These are phyloP conservation scores for Ogataea neopini DNA, from an alignment of 805 yeast genomes.

Conservation along the genomic window DNA sequence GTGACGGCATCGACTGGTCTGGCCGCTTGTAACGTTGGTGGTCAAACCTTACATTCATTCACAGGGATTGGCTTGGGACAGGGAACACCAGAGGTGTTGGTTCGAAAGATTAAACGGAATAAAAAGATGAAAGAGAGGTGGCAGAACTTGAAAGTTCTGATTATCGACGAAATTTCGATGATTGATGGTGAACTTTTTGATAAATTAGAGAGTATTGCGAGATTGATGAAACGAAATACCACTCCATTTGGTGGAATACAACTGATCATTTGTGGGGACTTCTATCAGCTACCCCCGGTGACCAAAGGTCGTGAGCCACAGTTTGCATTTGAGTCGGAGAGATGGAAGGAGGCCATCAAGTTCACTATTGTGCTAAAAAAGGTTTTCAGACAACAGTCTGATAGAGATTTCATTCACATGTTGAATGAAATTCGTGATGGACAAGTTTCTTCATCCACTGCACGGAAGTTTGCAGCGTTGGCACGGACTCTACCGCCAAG, in stretches of 20 bases:
- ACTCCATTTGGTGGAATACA: conserved; percentile 82
- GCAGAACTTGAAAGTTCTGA: conserved; percentile 56
- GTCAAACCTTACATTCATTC: conserved; percentile 73
- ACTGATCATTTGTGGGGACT: conserved; percentile 75
- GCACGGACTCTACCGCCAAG: conserved; percentile 49
- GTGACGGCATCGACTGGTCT: conserved; percentile 85
- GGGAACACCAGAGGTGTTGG: conserved; percentile 47
- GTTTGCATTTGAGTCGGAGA: conserved; percentile 65
- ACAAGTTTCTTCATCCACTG: conserved; percentile 47
- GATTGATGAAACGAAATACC: conserved; percentile 42
- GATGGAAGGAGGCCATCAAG: conserved; percentile 62
- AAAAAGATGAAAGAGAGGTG: conserved; percentile 54
- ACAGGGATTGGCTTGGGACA: conserved; percentile 77
- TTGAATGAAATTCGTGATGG: conserved; percentile 75
- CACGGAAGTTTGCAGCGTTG: conserved; percentile 50
- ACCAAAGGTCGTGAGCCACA: conserved; percentile 35
- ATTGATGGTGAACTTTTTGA: conserved; percentile 68
- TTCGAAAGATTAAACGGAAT: conserved; percentile 54
- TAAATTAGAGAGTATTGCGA: conserved; percentile 62
- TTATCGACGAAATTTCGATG: conserved; percentile 82
- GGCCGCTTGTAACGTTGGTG: conserved; percentile 82
- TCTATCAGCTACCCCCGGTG: conserved; percentile 81
- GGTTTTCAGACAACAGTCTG: conserved; percentile 79
- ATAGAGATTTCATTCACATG: conserved; percentile 68
- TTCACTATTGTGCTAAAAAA: conserved; percentile 59